Evolutionary conservation across 495 filamentous ascomycete species (phyloP), one percentile per base, ranked within the genome.

Genomic region (Penicillium paxilli): DNA sequence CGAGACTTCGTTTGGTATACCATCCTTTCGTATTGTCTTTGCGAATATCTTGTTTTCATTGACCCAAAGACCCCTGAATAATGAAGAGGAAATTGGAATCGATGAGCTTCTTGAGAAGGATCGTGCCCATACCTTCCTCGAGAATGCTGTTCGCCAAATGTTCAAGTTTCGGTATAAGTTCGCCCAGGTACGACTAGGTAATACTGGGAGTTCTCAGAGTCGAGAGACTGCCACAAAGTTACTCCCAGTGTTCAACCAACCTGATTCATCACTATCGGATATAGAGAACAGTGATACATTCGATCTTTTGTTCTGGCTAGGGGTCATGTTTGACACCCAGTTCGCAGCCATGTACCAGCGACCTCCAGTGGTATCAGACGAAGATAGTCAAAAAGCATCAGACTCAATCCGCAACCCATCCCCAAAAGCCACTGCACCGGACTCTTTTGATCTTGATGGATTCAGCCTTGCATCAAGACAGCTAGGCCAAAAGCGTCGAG

Each of bases 321-420:
- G 68, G 0, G 57, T 80, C n/a, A 80, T 79, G 76, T 77, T 78
- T 45, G 77, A 80, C 47, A 80, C 76, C 1, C 51, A 76, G 16
- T 74, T 71, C 20, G 65, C 77, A 11, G 75, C 75, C n/a, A 77
- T 78, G 66, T 61, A 74, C 47, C 66, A 73, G 30, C 67, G 75
- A 5, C 75, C 72, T 2, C 54, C 73, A 3, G 72, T 75, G 12
- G 69, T 80, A 4, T 70, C 75, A 6, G 76, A 79, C 47, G 74
- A 76, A 51, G 77, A 80, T 53, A 77, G 75, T 44, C 57, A 67
- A 50, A 49, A 59, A 38, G 11, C 54, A 46, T 58, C 52, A 5
- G 46, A 30, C 9, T 33, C 21, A 53, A 9, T 6, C 24, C 47
- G 9, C 28, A 25, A 4, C 21, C 3, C 54, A 12, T 12, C 44